A percentile compares a stretch with the other conserved stretches of the same genome.
Conservation (phyloP, 345 rosid genomes). For the Zanthoxylum bungeanum region DNA sequence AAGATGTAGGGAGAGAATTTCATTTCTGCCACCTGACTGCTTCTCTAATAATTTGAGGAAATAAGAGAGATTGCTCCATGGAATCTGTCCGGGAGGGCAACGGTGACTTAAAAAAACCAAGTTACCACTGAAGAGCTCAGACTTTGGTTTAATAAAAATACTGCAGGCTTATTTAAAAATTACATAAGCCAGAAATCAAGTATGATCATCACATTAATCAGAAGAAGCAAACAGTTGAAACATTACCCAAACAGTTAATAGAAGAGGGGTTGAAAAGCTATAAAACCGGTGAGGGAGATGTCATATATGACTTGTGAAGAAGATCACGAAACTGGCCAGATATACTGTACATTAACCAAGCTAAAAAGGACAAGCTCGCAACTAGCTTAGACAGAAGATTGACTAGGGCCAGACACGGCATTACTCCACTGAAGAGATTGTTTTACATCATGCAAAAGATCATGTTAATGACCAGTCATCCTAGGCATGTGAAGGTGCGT, state of each 20-base stretch:
- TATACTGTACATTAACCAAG: background rate
- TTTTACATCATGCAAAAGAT: background rate
- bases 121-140: background rate
- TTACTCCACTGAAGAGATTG: background rate
- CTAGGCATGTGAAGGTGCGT: too few relatives aligned
- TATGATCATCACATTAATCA: background rate
- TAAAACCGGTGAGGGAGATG: background rate
- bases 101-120: background rate
- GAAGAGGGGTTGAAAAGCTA: background rate
- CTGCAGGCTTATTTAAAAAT: background rate
- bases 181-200: too few relatives aligned
- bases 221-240: background rate
- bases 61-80: background rate
- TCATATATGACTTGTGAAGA: background rate
- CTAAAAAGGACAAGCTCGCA: background rate
- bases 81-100: background rate
- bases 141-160: background rate
- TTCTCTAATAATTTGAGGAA: background rate
- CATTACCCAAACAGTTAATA: background rate
- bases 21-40: too few relatives aligned
- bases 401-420: background rate
- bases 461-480: too few relatives aligned
- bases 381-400: background rate
- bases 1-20: too few relatives aligned
- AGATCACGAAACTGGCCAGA: background rate